Evolutionary conservation across 2,329 filamentous ascomycete species (phyloP).

Genomic region (Trichoderma breve): DNA sequence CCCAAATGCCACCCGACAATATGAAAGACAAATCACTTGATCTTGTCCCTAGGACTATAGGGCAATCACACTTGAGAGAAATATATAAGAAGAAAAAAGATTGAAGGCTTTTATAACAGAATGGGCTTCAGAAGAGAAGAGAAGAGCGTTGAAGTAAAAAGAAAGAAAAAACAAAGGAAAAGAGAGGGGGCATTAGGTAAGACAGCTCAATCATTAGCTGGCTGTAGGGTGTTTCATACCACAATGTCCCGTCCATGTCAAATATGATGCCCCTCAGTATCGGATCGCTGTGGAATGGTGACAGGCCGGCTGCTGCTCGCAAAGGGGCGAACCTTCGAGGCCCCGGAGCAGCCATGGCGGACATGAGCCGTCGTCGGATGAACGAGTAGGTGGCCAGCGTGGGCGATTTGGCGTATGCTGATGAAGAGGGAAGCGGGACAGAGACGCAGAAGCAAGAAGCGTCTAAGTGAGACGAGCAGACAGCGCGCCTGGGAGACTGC

Average conservation of each 20-base stretch:
- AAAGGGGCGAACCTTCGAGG: conserved; percentile 58
- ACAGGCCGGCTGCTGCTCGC: conserved; percentile 33
- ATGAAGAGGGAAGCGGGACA: background rate
- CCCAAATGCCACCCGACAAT: background rate
- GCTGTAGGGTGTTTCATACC: conserved; percentile 53
- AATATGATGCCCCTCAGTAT: conserved; percentile 68
- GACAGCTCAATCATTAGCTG: background rate
- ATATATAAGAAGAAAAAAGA: background rate
- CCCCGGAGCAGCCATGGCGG: conserved; percentile 42
- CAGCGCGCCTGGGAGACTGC: background rate
- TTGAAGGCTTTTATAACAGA: background rate
- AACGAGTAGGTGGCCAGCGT: conserved; percentile 2
- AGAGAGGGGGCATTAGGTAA: background rate
- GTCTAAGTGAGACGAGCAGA: background rate
- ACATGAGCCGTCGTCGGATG: conserved; percentile 16
- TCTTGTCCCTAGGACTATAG: background rate
- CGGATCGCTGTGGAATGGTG: conserved; percentile 37
- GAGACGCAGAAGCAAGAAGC: background rate
- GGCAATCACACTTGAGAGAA: background rate
- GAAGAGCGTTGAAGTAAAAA: background rate
- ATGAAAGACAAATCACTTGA: background rate
- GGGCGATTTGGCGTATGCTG: background rate
- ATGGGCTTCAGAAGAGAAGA: background rate
- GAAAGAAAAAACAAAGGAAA: background rate
- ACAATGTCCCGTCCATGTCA: conserved; percentile 93